Evolutionary conservation across 768 basidiomycete genomes (phyloP).

Genomic region (Phanerochaete sordida): DNA sequence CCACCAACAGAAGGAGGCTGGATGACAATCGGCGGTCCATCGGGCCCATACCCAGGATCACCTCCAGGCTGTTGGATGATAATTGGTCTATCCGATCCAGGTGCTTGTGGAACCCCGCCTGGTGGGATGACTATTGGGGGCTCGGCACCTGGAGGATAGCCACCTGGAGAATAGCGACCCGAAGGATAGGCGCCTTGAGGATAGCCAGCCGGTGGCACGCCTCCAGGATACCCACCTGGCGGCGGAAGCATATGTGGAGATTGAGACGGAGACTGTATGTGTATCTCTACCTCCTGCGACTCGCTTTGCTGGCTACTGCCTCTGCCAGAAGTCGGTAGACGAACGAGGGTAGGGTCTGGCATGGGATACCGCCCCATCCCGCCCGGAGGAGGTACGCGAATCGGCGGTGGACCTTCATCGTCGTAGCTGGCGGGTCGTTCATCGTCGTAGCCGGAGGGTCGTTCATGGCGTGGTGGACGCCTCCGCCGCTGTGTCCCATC

Average conservation of each 20-base stretch:
- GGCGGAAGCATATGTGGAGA: background rate
- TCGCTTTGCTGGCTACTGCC: background rate
- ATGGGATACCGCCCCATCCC: background rate
- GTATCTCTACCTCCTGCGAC: background rate
- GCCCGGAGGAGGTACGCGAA: background rate
- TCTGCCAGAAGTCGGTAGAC: background rate
- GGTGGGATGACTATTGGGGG: background rate
- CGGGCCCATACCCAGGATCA: background rate
- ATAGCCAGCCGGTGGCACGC: background rate
- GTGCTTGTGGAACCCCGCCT: background rate
- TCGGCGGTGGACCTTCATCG: background rate
- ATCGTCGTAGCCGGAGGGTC: background rate
- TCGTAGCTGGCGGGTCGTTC: background rate
- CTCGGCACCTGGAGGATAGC: background rate
- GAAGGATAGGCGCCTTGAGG: background rate
- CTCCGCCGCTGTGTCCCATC: background rate
- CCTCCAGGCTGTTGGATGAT: background rate
- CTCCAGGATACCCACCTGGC: background rate
- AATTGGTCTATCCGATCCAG: no score
- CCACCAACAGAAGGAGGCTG: background rate
- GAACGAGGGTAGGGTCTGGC: background rate
- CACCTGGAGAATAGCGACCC: background rate
- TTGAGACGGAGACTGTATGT: slow-evolving; percentile 3
- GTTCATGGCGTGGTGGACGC: background rate
- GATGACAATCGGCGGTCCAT: slow-evolving; percentile 1